Evolutionary conservation across 139 green algal species (phyloP).

Genomic region (Chlamydomonas incerta): DNA sequence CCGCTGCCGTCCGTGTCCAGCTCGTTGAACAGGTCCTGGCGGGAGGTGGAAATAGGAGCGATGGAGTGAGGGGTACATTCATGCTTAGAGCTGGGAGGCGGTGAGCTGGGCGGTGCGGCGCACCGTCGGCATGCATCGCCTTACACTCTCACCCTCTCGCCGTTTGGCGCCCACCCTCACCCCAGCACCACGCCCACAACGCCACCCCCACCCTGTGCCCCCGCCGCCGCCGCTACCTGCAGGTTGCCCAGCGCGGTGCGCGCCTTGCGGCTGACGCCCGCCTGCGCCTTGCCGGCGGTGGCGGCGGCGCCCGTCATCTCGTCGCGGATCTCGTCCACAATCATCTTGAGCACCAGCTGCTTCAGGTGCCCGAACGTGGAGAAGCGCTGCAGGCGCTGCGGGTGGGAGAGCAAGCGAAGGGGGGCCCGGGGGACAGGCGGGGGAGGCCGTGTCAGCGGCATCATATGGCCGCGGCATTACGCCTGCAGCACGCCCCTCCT

Average conservation of each 20-base stretch:
- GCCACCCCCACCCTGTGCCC: background rate
- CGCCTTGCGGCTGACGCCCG: constrained; percentile 1
- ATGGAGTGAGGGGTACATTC: background rate
- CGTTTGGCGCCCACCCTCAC: too few relatives aligned
- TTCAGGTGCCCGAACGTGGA: constrained; percentile 92
- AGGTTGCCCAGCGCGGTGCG: constrained; percentile 30
- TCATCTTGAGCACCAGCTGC: constrained; percentile 90
- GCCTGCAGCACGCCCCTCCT: too few relatives aligned
- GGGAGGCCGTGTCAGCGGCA: too few relatives aligned
- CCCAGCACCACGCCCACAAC: too few relatives aligned
- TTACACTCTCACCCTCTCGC: too few relatives aligned
- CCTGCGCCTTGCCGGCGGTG: background rate
- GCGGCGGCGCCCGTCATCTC: constrained; percentile 50
- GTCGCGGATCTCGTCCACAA: constrained; percentile 79
- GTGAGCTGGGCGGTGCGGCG: too few relatives aligned
- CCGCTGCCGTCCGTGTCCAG: constrained; percentile 82
- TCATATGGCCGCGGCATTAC: too few relatives aligned
- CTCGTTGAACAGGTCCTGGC: constrained; percentile 66
- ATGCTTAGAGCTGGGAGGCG: too few relatives aligned
- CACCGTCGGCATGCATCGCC: too few relatives aligned
- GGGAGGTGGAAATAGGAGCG: background rate
- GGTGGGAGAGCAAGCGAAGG: too few relatives aligned
- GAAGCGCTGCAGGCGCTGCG: constrained; percentile 92
- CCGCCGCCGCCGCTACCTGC: background rate
- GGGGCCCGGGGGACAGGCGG: too few relatives aligned